Conservation (phyloP, 139 green algal genomes). For the Zygnema circumcarinatum region DNA sequence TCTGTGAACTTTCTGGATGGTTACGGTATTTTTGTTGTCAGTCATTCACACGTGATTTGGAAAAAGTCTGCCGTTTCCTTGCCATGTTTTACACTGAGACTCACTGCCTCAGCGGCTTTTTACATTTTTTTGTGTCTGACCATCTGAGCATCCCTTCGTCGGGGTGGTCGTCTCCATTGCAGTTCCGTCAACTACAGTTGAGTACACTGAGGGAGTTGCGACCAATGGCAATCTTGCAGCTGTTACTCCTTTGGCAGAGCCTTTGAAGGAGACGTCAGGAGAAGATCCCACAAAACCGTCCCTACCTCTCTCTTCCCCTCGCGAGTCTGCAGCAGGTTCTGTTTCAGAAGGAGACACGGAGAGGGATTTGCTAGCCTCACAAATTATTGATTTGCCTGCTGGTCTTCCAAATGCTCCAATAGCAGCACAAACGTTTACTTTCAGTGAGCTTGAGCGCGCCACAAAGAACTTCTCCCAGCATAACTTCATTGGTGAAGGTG, state of each 20-base stretch:
- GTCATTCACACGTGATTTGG: too few species aligned
- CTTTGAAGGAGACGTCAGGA: not conserved
- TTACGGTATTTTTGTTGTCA: too few species aligned
- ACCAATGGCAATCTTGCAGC: not conserved
- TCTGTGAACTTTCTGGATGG: too few species aligned
- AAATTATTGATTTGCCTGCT: not conserved
- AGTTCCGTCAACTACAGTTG: not conserved
- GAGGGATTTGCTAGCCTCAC: not conserved
- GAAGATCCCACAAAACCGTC: not conserved
- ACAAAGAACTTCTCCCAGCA: slow-evolving; percentile 33
- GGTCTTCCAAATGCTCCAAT: slow-evolving; percentile 21
- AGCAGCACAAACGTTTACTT: slow-evolving; percentile 49
- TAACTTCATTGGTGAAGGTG: slow-evolving; percentile 50
- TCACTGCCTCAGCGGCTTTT: too few species aligned
- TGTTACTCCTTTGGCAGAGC: slow-evolving; percentile 1
- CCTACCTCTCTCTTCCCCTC: not conserved
- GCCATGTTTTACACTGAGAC: too few species aligned
- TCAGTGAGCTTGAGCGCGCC: slow-evolving; percentile 43
- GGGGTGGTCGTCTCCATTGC: too few species aligned
- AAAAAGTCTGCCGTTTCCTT: too few species aligned
- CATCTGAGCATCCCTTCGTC: too few species aligned
- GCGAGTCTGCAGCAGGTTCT: not conserved
- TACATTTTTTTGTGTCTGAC: too few species aligned
- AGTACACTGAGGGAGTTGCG: not conserved
- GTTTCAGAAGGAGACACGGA: not conserved